Conservation (phyloP, 2,329 filamentous ascomycete genomes). For the Venturia pyrina region DNA sequence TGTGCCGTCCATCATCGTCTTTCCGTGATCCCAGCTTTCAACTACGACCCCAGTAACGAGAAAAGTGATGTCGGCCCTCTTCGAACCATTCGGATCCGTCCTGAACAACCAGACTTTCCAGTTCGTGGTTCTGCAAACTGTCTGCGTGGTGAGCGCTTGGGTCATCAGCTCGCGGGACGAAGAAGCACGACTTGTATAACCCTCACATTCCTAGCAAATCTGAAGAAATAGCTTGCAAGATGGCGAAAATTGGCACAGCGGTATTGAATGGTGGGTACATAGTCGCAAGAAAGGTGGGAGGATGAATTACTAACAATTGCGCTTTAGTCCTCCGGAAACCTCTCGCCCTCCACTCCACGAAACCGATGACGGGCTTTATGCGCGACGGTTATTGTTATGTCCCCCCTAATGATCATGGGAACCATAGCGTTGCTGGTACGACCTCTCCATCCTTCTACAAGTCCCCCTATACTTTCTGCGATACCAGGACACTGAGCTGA, state of each 20-base stretch:
- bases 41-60: background rate
- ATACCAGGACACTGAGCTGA: background rate
- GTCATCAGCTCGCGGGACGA: background rate
- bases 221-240: background rate
- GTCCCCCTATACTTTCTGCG: background rate
- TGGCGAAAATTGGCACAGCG: background rate
- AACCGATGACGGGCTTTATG: constrained; percentile 51
- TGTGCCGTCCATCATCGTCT: background rate
- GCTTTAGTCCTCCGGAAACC: constrained; percentile 22
- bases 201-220: background rate
- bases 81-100: background rate
- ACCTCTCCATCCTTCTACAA: background rate
- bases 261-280: background rate
- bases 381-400: constrained; percentile 52
- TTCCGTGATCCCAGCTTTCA: background rate
- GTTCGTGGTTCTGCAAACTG: background rate
- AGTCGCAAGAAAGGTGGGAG: background rate
- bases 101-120: constrained; percentile 3
- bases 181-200: background rate
- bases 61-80: background rate
- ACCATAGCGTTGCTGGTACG: constrained; percentile 47
- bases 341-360: constrained; percentile 46
- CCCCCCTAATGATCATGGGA: constrained; percentile 44
- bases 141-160: background rate
- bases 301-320: background rate